phyloP scores from a whole-genome alignment of 495 filamentous ascomycete species.

The Amniculicola lignicola region DNA sequence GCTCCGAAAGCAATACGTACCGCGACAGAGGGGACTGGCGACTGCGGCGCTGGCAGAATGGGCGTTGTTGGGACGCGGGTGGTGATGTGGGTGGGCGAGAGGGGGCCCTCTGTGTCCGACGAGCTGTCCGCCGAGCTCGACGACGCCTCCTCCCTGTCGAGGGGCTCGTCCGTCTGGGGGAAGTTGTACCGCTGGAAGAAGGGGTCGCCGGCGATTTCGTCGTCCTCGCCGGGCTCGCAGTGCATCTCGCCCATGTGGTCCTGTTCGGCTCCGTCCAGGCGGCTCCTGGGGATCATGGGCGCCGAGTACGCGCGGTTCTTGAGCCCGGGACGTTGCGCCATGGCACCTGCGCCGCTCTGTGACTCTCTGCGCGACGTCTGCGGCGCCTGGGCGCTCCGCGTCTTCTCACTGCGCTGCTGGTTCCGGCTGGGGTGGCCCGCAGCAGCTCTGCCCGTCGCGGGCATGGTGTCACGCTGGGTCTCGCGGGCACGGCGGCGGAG shows the following conservation, averaged over 20 bases:
- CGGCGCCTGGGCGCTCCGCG: constrained; percentile 29
- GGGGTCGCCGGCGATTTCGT: constrained; percentile 34
- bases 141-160: constrained; percentile 13
- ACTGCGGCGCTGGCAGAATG: constrained; percentile 24
- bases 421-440: background rate
- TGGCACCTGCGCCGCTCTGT: constrained; percentile 1
- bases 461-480: constrained; percentile 12
- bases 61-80: constrained; percentile 1
- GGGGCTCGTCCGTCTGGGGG: constrained; percentile 6
- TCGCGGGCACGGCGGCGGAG: constrained; percentile 6
- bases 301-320: constrained; percentile 37
- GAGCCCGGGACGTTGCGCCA: constrained; percentile 20
- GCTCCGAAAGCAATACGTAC: constrained; percentile 19
- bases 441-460: constrained; percentile 6
- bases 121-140: constrained; percentile 26
- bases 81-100: constrained; percentile 32
- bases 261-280: constrained; percentile 18
- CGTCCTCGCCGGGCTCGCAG: constrained; percentile 30
- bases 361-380: constrained; percentile 24
- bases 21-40: constrained; percentile 20
- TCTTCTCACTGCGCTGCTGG: constrained; percentile 24
- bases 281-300: constrained; percentile 31
- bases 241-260: constrained; percentile 1
- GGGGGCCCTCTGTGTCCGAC: constrained; percentile 35
- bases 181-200: constrained; percentile 39